phyloP scores from a whole-genome alignment of 371 early-diverging fungal genomes.

The Thermomucor indicae-seudaticae region DNA sequence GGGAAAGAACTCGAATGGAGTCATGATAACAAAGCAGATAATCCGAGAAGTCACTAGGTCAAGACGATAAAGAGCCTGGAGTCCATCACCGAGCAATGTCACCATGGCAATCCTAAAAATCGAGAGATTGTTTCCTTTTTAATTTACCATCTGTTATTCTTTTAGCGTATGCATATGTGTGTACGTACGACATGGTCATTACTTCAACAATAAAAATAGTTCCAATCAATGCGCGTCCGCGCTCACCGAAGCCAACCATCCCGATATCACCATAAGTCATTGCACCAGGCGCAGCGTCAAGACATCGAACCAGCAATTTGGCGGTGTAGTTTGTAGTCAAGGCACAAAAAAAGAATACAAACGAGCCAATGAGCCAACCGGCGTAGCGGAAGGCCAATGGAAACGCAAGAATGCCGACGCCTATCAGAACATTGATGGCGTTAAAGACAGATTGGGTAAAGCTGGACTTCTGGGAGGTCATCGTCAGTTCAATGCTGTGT shows the following conservation, averaged over 20 bases:
- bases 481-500: not conserved
- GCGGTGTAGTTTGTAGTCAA: conserved; percentile 52
- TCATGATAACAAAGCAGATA: conserved; percentile 8
- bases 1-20: conserved; percentile 31
- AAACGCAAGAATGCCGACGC: conserved; percentile 49
- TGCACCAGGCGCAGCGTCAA: conserved; percentile 19
- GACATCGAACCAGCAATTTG: conserved; percentile 38
- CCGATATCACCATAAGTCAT: conserved; percentile 64
- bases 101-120: conserved; percentile 36
- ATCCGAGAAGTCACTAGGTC: conserved; percentile 8
- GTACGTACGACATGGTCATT: conserved; percentile 44
- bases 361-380: conserved; percentile 53
- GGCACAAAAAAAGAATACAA: conserved; percentile 43
- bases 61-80: conserved; percentile 22
- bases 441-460: conserved; percentile 48
- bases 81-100: conserved; percentile 31
- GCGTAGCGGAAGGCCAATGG: conserved; percentile 28
- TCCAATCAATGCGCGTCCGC: conserved; percentile 39
- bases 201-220: conserved; percentile 61
- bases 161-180: not conserved
- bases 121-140: too few species aligned
- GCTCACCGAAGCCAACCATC: conserved; percentile 55
- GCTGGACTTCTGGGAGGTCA: conserved; percentile 8
- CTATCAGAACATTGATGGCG: conserved; percentile 59
- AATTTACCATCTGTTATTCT: too few species aligned